phyloP scores from a whole-genome alignment of 2,329 filamentous ascomycete species.

The Aspergillus awamori region DNA sequence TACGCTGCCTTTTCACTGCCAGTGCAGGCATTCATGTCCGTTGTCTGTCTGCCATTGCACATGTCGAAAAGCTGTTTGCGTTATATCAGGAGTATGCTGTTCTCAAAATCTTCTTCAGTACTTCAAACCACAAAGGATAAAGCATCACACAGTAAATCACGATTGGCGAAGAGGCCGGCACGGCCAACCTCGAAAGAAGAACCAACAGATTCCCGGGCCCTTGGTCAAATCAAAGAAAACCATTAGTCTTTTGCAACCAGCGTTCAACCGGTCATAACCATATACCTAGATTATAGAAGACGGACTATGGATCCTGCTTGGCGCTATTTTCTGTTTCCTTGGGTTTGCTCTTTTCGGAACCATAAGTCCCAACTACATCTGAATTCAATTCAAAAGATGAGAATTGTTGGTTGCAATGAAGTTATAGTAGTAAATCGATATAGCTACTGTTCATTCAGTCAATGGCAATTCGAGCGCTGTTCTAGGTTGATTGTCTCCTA shows the following conservation, averaged over 20 bases:
- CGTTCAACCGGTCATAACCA: not conserved
- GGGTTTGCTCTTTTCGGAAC: too few species aligned
- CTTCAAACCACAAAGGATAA: constrained; percentile 28
- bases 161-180: constrained; percentile 10
- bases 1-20: constrained; percentile 42
- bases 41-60: constrained; percentile 37
- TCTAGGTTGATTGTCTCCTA: too few species aligned
- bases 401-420: not conserved
- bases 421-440: not conserved
- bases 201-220: not conserved
- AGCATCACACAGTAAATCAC: constrained; percentile 9
- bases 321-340: too few species aligned
- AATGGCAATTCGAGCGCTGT: not conserved
- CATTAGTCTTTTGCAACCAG: not conserved
- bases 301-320: not conserved
- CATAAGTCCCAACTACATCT: not conserved
- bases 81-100: constrained; percentile 10
- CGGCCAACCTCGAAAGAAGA: constrained; percentile 11
- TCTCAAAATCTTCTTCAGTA: not conserved
- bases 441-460: not conserved
- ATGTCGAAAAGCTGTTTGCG: constrained; percentile 25
- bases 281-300: not conserved
- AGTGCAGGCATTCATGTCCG: constrained; percentile 33
- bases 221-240: not conserved
- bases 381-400: not conserved